Base-by-base conservation (phyloP, 805 yeast genomes). In the Pichia nanzhaoensis region DNA sequence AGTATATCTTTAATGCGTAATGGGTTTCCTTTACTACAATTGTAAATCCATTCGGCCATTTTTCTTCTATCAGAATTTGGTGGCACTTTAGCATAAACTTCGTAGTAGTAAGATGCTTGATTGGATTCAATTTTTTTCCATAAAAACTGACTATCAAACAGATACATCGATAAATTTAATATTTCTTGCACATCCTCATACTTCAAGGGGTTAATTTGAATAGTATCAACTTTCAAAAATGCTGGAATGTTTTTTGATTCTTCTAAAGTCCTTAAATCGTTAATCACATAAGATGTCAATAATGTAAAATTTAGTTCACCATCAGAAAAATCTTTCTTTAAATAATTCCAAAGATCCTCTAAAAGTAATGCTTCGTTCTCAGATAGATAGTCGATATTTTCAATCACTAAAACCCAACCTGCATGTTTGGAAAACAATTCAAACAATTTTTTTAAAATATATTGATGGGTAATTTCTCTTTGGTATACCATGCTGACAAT, bases 341-440 rank as follows among this genome's bases (percentile, higher is more conserved):
- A 51, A 41, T 47, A 56, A 18, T 51, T 53, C 8, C 60, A 41
- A 4, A 65, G 53, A 37, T 69, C 73, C 7, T 54, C 48, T 3
- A 63, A 42, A 47, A 69, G 44, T 5, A 36, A 45, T 51, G 65
- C 56, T 47, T 65, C 70, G 10, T 53, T 57, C 8, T 46, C 50
- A 0, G 75, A 60, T 45, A 71, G 65, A 67, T 71, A 68, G 43
- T 74, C 75, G 21, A 70, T 51, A 54, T 74, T 76, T 50, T 74
- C 78, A 27, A 71, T 55, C 39, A 70, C 61, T 1, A 74, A 49
- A 0, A 77, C 71, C 34, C 74, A 56, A 2, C 78, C 77, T 3
- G 39, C 42, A 30, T 61, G 62, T 4, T 50, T 51, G 8, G 71
- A 69, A 39, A 74, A 59, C 4, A 75, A 52, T n/a, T 65, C 63